phyloP scores from a whole-genome alignment of 2,329 filamentous ascomycete species.

The Aspergillus japonicus region DNA sequence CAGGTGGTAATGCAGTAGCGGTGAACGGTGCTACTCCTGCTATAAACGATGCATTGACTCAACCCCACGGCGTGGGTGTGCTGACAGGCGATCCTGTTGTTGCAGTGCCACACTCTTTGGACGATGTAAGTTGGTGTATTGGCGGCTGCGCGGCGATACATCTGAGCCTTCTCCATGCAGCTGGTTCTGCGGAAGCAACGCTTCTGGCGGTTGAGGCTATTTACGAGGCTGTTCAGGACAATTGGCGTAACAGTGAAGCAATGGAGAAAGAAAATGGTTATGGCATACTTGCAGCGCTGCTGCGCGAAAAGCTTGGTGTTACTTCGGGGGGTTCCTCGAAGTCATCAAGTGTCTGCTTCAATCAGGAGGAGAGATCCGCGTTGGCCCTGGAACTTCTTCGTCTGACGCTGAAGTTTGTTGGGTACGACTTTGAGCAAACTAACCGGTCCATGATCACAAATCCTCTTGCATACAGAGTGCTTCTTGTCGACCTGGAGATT shows the following conservation, averaged over 20 bases:
- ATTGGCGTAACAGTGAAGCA: constrained; percentile 96
- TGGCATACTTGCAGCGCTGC: constrained; percentile 76
- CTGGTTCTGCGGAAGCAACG: constrained; percentile 67
- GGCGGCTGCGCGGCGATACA: constrained; percentile 87
- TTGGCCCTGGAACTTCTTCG: constrained; percentile 65
- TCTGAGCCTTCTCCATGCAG: constrained; percentile 78
- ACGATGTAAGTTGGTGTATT: constrained; percentile 88
- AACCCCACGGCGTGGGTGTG: constrained; percentile 75
- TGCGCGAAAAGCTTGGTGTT: constrained; percentile 72
- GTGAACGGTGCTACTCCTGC: constrained; percentile 86
- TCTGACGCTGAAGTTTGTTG: constrained; percentile 79
- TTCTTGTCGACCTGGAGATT: constrained; percentile 88
- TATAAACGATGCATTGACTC: constrained; percentile 83
- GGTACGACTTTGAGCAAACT: constrained; percentile 76
- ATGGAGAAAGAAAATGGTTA: constrained; percentile 97
- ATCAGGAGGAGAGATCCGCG: constrained; percentile 49
- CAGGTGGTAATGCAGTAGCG: constrained; percentile 73
- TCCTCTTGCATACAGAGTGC: constrained; percentile 85
- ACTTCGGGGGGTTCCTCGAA: constrained; percentile 32
- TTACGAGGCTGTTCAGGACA: constrained; percentile 81
- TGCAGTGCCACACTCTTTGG: constrained; percentile 75
- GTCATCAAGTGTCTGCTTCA: constrained; percentile 36
- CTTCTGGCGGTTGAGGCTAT: constrained; percentile 77
- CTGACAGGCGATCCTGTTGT: constrained; percentile 82
- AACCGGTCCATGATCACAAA: constrained; percentile 93